Base-by-base conservation (phyloP, 768 basidiomycete species). In the Polyporus arcularius region DNA sequence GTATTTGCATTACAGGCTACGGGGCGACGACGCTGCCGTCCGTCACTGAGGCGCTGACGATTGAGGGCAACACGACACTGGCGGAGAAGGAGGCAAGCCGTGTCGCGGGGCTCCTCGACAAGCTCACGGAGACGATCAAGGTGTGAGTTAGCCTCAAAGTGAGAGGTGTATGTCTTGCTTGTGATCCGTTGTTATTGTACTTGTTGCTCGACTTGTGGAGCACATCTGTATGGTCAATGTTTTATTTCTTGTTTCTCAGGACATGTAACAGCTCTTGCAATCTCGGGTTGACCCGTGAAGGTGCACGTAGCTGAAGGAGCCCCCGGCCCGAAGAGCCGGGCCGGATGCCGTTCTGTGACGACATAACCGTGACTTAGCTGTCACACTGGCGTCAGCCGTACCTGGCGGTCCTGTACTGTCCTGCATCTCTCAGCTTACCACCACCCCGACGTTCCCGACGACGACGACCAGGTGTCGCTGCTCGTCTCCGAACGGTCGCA, bases 21-120 rank as follows among this genome's bases (percentile, higher is more conserved):
- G 92, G 92, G 11, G 90, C 92, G 10, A 94, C 92, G 1, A 92
- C 92, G 1, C 79, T 95, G 55, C 94, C 92, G 4, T 90, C 81
- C n/a, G 74, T 95, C 32, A 88, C 86, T 0, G 93, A 96, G 70
- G 84, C 92, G 2, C 80, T 95, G 61, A 79, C 83, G 28, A 78
- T 86, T 42, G 90, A 93, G 53, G 77, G 82, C 67, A 86, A 91
- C 68, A 72, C 73, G 14, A 85, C 83, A 1, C 71, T 87, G 63
- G 87, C 87, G 2, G 71, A 83, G 60, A 69, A 81, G 64, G 92
- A 94, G 71, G 82, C 82, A 10, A 71, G 72, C 14, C 81, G 89
- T 50, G 75, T 93, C 63, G 73, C 76, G n/a, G 70, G 68, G 5
- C 77, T 88, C 55, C 70, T 94, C 16, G 75, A 80, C 56, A 64